A percentile compares a stretch with the other conserved stretches of the same genome.
phyloP scores from a whole-genome alignment of 371 early-diverging fungal genomes.

The Chytridium lagenaria region DNA sequence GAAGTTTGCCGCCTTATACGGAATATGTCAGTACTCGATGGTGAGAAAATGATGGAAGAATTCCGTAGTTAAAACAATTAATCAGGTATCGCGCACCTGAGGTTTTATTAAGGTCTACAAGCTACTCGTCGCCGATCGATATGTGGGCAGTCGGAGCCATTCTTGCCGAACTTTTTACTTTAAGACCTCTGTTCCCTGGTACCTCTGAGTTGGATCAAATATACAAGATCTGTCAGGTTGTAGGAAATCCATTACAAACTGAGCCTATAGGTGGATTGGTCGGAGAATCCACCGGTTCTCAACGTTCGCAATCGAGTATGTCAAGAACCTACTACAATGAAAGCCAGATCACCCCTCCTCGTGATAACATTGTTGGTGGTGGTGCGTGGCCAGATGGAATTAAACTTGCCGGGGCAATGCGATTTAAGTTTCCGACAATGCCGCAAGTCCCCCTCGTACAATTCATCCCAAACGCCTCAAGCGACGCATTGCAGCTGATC shows the following conservation, averaged over 20 bases:
- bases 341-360: conserved; percentile 15
- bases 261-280: conserved; percentile 30
- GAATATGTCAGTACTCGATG: conserved; percentile 96
- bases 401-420: conserved; percentile 66
- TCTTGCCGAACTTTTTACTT: conserved; percentile 82
- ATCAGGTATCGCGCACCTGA: conserved; percentile 98
- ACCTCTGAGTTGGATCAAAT: conserved; percentile 90
- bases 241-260: conserved; percentile 48
- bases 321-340: neutral
- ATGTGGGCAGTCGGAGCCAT: conserved; percentile 98
- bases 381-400: conserved; percentile 74
- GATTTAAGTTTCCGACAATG: conserved; percentile 68
- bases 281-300: conserved; percentile 38
- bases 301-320: neutral
- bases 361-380: conserved; percentile 53
- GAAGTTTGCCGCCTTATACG: conserved; percentile 81
- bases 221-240: conserved; percentile 56
- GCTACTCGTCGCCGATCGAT: conserved; percentile 94
- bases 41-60: conserved; percentile 50
- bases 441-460: conserved; percentile 58
- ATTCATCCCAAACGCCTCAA: conserved; percentile 68
- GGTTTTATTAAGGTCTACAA: conserved; percentile 81
- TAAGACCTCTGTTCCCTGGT: conserved; percentile 93
- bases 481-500: conserved; percentile 73
- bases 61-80: neutral